Evolutionary conservation across 495 filamentous ascomycete genomes (phyloP), one percentile per base, ranked within the genome.

Genomic region (Hypoxylon lenormandii): DNA sequence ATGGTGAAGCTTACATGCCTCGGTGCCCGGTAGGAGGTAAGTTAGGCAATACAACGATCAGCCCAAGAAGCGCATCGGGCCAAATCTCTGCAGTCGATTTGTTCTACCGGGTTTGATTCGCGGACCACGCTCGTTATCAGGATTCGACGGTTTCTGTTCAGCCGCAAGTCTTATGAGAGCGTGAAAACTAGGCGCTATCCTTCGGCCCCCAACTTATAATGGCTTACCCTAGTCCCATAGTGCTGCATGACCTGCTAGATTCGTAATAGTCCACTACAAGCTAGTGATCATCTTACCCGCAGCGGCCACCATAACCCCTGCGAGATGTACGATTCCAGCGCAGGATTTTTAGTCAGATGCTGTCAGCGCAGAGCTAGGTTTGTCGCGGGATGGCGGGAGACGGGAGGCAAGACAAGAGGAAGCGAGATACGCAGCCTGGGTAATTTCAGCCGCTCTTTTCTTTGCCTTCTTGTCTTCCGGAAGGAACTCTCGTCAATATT

Each of bases 171-270:
- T 33, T 15, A 47, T 0, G 40, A 40, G 13, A 13, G 7, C 46
- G 19, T n/a, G 21, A 12, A 38, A 38, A 13, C 2, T 13, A n/a
- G 19, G 22, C n/a, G 38, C 36, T 40, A 45, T 56, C 23, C 19
- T 47, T 47, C 40, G 50, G 60, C 50, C 50, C 59, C 60, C 50
- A 63, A 63, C 7, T 48, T 33, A 33, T 33, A 28, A 7, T 33
- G 3, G 30, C 30, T 4, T 3, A 33, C 30, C 30, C 30, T 33
- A 33, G 30, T 5, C 30, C 6, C 30, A 33, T 33, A 33, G 30
- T 33, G 30, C 30, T 33, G 6, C 30, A 33, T 1, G 30, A 33
- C 30, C 30, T 33, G 30, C 30, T 33, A 7, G 30, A 33, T 33
- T 33, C 30, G 6, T 33, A 33, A 33, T 33, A 33, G 30, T 33